Conservation (phyloP, 1,284 basidiomycete genomes). For the Cryptococcus sp. region DNA sequence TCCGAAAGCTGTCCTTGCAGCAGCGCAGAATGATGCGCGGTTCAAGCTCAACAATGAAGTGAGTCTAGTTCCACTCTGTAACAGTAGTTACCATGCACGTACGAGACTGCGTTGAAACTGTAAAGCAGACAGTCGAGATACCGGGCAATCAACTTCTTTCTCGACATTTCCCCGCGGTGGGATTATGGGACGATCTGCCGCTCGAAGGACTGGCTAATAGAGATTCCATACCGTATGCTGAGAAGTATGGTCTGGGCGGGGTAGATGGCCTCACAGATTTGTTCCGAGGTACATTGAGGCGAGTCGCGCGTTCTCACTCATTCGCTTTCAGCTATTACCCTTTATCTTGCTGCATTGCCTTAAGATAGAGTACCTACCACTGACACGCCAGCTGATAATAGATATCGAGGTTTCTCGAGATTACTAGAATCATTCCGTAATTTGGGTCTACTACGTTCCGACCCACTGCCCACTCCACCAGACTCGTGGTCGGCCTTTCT, state of each 20-base stretch:
- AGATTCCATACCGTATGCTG: slow-evolving; percentile 75
- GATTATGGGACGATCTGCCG: slow-evolving; percentile 66
- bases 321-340: neutral
- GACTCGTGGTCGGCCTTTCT: slow-evolving; percentile 32
- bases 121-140: slow-evolving; percentile 58
- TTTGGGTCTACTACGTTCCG: slow-evolving; percentile 69
- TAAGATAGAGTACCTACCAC: no score
- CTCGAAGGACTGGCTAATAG: slow-evolving; percentile 90
- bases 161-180: slow-evolving; percentile 65
- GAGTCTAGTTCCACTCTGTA: slow-evolving; percentile 18
- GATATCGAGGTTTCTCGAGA: slow-evolving; percentile 82
- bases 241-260: slow-evolving; percentile 67
- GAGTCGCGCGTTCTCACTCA: slow-evolving; percentile 11
- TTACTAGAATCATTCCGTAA: slow-evolving; percentile 73
- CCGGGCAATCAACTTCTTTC: slow-evolving; percentile 62
- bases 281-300: slow-evolving; percentile 84
- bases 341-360: slow-evolving; percentile 3
- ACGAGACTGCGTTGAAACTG: neutral
- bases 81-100: neutral
- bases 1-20: slow-evolving; percentile 81
- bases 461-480: slow-evolving; percentile 29
- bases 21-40: slow-evolving; percentile 73
- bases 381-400: slow-evolving; percentile 37
- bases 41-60: slow-evolving; percentile 68
- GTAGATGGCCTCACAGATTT: slow-evolving; percentile 64